Base-by-base conservation (phyloP, 1,284 basidiomycete genomes). In the Athelia sp. region DNA sequence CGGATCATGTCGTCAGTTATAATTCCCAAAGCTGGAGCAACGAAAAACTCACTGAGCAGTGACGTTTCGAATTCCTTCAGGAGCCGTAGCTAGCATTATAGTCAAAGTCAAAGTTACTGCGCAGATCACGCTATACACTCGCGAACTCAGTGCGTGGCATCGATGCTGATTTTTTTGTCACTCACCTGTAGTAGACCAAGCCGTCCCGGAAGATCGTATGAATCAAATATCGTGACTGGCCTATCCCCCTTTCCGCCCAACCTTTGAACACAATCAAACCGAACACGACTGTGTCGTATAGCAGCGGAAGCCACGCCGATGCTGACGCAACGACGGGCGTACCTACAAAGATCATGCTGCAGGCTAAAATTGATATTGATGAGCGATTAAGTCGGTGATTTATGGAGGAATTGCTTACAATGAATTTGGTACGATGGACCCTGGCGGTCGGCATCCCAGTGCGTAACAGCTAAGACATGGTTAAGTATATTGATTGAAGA, bases 231-330 rank as follows among this genome's bases (percentile, higher is more conserved):
- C 66, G 61, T 0, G 58, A 56, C 11, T 59, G 53, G 14, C 59
- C 61, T 15, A 58, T 54, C 18, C 56, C 52, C 8, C 69, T 32
- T 4, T 62, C 54, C 3, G 57, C 55, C 10, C 62, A 48, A 3
- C 74, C 71, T 47, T 65, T 66, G 40, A 56, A 56, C 19, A 76
- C 38, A 0, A 69, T 74, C 31, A 77, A 58, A 4, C 50, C 49
- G 24, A 78, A 55, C 38, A 75, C 58, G 23, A 63, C 56, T 0
- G 74, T 74, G 51, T 76, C 75, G 49, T 71, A 78, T 11, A 72
- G 51, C 9, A 77, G 62, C 15, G 75, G 75, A 3, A 74, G 53
- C 72, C 73, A 76, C 1, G 73, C 75, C 1, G 73, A 69, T 2
- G 71, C 64, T 0, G 75, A 66, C 1, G 72, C 66, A 13, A 67